A percentile compares a stretch with the other conserved stretches of the same genome.
These are phyloP conservation scores for Trichophyton schoenleinii DNA, from an alignment of 2,329 filamentous ascomycete species.

Conservation along the genomic window DNA sequence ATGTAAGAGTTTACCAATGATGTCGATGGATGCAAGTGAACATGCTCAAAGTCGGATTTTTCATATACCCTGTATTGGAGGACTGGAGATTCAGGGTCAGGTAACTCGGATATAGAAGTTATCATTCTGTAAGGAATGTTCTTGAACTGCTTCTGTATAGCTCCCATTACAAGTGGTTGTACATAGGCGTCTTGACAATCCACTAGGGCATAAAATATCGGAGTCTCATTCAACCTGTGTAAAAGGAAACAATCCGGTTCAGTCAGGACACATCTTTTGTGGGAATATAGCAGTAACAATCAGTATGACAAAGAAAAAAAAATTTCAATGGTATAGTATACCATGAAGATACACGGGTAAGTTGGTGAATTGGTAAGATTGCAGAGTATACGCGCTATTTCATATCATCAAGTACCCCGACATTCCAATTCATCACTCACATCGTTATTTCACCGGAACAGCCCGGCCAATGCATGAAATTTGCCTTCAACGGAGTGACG, in stretches of 20 bases:
- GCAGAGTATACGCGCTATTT: constrained; percentile 18
- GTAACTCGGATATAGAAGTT: constrained; percentile 37
- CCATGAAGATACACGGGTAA: not conserved
- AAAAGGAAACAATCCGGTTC: not conserved
- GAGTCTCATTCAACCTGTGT: constrained; percentile 9
- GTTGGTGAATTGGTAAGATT: not conserved
- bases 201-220: constrained; percentile 55
- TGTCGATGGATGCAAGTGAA: constrained; percentile 48
- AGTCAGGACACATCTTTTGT: constrained; percentile 1
- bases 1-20: constrained; percentile 78
- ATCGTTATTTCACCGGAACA: constrained; percentile 63
- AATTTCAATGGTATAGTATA: not conserved
- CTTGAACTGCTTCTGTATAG: constrained; percentile 53
- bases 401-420: constrained; percentile 12
- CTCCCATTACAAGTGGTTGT: constrained; percentile 66
- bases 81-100: constrained; percentile 36
- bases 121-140: constrained; percentile 44
- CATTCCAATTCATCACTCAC: constrained; percentile 47
- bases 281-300: not conserved
- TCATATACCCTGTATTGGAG: constrained; percentile 84
- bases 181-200: constrained; percentile 84
- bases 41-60: constrained; percentile 67
- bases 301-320: no score
- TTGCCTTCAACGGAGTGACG: constrained; percentile 80
- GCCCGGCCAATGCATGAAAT: constrained; percentile 68